Conservation (phyloP, 2,329 filamentous ascomycete genomes). For the Fusarium sp. region DNA sequence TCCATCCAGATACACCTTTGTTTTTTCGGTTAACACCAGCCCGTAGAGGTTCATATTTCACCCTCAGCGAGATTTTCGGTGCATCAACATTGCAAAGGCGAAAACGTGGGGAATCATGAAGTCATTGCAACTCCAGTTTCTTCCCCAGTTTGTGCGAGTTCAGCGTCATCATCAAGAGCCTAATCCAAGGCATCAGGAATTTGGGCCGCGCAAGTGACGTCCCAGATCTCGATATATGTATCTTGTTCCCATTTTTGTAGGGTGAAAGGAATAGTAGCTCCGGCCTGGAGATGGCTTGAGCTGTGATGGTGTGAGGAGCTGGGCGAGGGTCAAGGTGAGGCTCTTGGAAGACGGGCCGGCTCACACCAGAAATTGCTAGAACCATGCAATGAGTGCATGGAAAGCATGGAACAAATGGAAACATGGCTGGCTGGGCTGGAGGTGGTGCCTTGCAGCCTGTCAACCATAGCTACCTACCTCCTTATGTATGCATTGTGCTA, state of each 20-base stretch:
- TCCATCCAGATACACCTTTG: conserved; percentile 2
- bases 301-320: conserved; percentile 31
- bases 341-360: conserved; percentile 40
- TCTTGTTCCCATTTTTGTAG: conserved; percentile 17
- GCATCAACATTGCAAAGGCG: not conserved
- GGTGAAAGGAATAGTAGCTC: conserved; percentile 30
- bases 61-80: not conserved
- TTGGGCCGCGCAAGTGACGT: conserved; percentile 24
- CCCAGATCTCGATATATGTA: conserved; percentile 37
- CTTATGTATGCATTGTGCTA: not conserved
- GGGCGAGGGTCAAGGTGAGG: conserved; percentile 7
- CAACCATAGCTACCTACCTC: conserved; percentile 1
- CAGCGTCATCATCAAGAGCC: conserved; percentile 10
- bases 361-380: conserved; percentile 36
- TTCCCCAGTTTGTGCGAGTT: conserved; percentile 29
- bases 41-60: not conserved
- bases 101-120: conserved; percentile 40
- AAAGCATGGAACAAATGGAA: conserved; percentile 11
- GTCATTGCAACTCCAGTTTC: conserved; percentile 37
- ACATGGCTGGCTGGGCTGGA: not conserved
- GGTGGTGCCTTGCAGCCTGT: conserved; percentile 29
- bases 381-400: conserved; percentile 30
- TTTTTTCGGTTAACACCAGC: conserved; percentile 18
- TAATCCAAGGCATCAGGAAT: conserved; percentile 17
- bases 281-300: conserved; percentile 8